Base-by-base conservation (phyloP, 2,329 filamentous ascomycete species). In the Aureobasidium subglaciale region DNA sequence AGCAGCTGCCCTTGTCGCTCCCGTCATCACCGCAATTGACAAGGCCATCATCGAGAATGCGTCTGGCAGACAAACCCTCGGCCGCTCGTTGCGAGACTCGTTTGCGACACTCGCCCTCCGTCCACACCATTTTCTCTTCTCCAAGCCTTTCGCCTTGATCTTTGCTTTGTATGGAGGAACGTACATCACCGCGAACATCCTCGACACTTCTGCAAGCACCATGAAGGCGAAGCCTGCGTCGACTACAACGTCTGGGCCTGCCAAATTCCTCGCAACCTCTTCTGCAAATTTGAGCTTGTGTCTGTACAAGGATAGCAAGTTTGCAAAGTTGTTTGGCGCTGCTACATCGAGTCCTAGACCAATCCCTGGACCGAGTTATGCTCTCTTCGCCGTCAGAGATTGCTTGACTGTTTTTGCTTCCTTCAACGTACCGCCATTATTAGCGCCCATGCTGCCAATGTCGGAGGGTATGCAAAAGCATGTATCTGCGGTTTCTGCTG, bases 321-420 rank as follows among this genome's bases (percentile, higher is more conserved):
- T 92, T 69, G 89, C 89, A 1, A 82, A 83, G 65, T 80, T 96
- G 65, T 96, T 95, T 68, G 88, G 88, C 11, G 82, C 86, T 0
- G 68, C 71, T 3, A 58, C 77, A 70, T 56, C 79, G 72, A 60
- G 70, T 25, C 60, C 71, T 25, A 63, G 73, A 45, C 61, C 75
- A 59, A 86, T 95, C 0, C 84, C 88, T 0, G 71, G 83, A 29
- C 76, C 86, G 1, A 88, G 85, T 8, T 93, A 90, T 71, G 75
- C 78, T 1, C 81, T 96, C 56, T 96, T 96, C 75, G 84, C 88
- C 3, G 67, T 86, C 55, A 84, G 91, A 63, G 91, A 96, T 73
- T 89, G 86, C 71, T 74, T 95, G 59, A 96, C 91, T 50, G 90
- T 96, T 64, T 95, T 95, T 69, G 90, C 90, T 4, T 88, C 84